A percentile compares a stretch with the other conserved stretches of the same genome.
Evolutionary conservation across 495 filamentous ascomycete species (phyloP).

Genomic region (Aspergillus incahuasiensis): DNA sequence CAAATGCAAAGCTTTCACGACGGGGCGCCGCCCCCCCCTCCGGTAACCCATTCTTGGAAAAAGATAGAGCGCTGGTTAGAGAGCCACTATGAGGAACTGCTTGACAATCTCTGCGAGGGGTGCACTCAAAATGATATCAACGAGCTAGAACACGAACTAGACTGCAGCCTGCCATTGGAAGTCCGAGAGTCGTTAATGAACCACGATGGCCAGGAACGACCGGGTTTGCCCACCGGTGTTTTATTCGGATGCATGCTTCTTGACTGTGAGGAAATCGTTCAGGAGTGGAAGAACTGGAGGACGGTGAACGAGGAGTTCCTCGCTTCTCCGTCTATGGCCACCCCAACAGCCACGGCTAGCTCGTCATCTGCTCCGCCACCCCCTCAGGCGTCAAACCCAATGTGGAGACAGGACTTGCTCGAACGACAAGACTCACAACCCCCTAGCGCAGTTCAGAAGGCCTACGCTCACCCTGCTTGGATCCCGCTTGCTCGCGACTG

Average conservation of each 20-base stretch:
- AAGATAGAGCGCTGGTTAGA: slow-evolving; percentile 93
- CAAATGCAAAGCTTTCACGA: slow-evolving; percentile 96
- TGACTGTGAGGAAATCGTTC: slow-evolving; percentile 96
- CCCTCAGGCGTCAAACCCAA: slow-evolving; percentile 49
- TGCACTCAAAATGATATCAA: slow-evolving; percentile 93
- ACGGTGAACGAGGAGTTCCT: slow-evolving; percentile 88
- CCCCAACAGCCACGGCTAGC: slow-evolving; percentile 63
- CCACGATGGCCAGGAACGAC: slow-evolving; percentile 95
- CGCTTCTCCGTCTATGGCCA: slow-evolving; percentile 50
- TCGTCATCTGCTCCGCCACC: slow-evolving; percentile 52
- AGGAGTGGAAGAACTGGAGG: slow-evolving; percentile 97
- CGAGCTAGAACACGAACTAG: slow-evolving; percentile 92
- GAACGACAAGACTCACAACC: slow-evolving; percentile 86
- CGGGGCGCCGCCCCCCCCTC: slow-evolving; percentile 83
- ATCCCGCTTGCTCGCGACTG: slow-evolving; percentile 95
- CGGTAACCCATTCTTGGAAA: slow-evolving; percentile 83
- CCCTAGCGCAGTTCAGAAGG: slow-evolving; percentile 78
- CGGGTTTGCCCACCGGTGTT: slow-evolving; percentile 84
- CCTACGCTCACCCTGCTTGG: slow-evolving; percentile 92
- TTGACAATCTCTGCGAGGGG: slow-evolving; percentile 86
- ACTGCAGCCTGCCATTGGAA: slow-evolving; percentile 90
- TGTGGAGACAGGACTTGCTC: slow-evolving; percentile 83
- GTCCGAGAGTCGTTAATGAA: slow-evolving; percentile 85
- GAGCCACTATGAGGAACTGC: slow-evolving; percentile 90
- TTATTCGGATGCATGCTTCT: slow-evolving; percentile 93